Base-by-base conservation (phyloP, 2,329 filamentous ascomycete species). In the Pyricularia grisea region DNA sequence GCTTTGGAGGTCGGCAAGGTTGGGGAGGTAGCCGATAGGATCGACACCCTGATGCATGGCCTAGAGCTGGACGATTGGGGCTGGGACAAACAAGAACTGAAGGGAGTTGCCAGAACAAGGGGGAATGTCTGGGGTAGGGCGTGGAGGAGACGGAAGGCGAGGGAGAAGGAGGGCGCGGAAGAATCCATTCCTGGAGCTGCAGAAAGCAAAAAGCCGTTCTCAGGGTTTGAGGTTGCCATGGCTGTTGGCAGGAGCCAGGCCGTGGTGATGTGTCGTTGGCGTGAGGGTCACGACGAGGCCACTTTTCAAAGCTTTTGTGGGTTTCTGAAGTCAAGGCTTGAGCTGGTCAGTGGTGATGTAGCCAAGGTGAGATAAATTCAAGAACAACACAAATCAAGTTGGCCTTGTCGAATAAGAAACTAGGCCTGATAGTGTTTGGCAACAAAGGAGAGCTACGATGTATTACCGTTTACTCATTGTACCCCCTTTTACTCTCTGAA, bases 301-400 rank as follows among this genome's bases (percentile, higher is more conserved):
- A 75, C 95, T 0, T 97, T 94, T 78, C 92, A 96, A 79, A 97
- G 94, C 76, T 93, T 99, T 71, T 90, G 89, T 70, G 93, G 92
- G 0, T 93, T 94, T 81, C 72, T 96, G 64, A 91, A 88, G 77
- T 81, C 85, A 50, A 85, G 84, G 70, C 68, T 82, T 5, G 28
- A 61, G 31, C 12, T 20, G 10, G 6, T 3, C 2, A 17, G 25
- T 2, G 20, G 27, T 4, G 14, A 6, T n/a, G 5, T 30, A 20
- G 20, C 20, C 14, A 28, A 27, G 20, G n/a, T 9, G 11, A 42
- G 4, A 42, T 42, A 42, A 4, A 42, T 17, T 42, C 11, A 31
- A 31, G 30, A 27, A 27, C 27, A 27, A 4, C 27, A 27, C 27
- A 27, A 27, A 27, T 27, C 27, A 27, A 2, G 27, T 27, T 27